These are phyloP conservation scores for Candida labiduridarum DNA, from an alignment of 1,139 yeast species.

Conservation along the genomic window DNA sequence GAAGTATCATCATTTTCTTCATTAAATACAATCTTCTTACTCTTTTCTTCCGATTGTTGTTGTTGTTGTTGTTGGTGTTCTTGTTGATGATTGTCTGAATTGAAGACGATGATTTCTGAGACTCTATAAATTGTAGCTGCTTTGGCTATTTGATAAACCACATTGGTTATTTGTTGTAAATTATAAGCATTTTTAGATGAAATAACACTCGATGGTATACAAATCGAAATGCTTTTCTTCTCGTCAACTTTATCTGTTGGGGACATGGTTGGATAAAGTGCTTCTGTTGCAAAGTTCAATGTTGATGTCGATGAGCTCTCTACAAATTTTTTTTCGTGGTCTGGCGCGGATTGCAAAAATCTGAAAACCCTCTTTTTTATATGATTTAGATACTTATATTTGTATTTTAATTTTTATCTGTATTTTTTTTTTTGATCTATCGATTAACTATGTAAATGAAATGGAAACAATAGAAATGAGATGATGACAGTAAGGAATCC, in stretches of 20 bases:
- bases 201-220: constrained; percentile 68
- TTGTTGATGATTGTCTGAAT: constrained; percentile 33
- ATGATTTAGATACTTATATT: too few relatives aligned
- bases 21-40: constrained; percentile 36
- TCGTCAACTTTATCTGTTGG: constrained; percentile 27
- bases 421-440: constrained; percentile 27
- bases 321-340: constrained; percentile 1
- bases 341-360: too few relatives aligned
- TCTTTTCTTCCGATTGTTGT: constrained; percentile 28
- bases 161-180: constrained; percentile 70
- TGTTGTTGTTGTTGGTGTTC: constrained; percentile 19
- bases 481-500: neutral
- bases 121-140: constrained; percentile 70
- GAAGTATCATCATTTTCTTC: constrained; percentile 19
- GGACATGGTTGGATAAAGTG: too few relatives aligned
- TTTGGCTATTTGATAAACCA: constrained; percentile 78
- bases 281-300: neutral
- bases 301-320: neutral
- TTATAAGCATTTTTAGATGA: constrained; percentile 56
- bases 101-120: constrained; percentile 71
- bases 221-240: constrained; percentile 42
- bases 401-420: constrained; percentile 4
- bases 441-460: constrained; percentile 2
- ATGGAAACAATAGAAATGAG: neutral
- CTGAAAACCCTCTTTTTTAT: too few relatives aligned